Evolutionary conservation across 257 asterid species (phyloP), one percentile per base, ranked within the genome.

Genomic region (Prunella vulgaris): DNA sequence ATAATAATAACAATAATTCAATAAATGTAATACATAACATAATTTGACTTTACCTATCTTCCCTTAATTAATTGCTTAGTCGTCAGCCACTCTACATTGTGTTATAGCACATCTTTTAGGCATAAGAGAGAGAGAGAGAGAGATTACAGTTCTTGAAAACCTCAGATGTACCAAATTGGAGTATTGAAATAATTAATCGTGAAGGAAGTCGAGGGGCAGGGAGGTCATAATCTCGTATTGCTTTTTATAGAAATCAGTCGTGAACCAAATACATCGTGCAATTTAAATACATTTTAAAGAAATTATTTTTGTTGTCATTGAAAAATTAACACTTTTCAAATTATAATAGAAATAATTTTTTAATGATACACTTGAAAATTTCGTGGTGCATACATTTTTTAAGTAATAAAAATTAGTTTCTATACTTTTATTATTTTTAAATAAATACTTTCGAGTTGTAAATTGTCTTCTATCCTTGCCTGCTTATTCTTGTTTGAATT

Each of bases 41-140:
- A 42, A 56, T 46, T 22, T 52, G 66, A 64, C 60, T 72, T 48
- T 56, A 37, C 8, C 9, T 71, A 15, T 40, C 46, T 38, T 40
- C 48, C 17, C n/a, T 71, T 33, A 33, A 25, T 37, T 33, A 60
- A 58, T 59, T 60, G 75, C 60, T 67, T 74, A 60, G 79, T 60
- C 68, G 74, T 38, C 42, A 60, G 71, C 79, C 71, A 68, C 79
- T 69, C 40, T 58, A 33, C 44, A 42, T 66, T 33, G 20, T 46
- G 57, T 56, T 33, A 17, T 20, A 54, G 32, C 53, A 18, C 61
- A 60, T 42, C 18, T 8, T 5, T 56, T 7, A 56, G 57, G 21
- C 28, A 3, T n/a, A 25, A 25, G 28, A 25, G 28, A 25, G 28
- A 25, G 2, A 48, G 14, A 27, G 5, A 22, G 13, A 8, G 17